Evolutionary conservation across 2,329 filamentous ascomycete genomes (phyloP).

Genomic region (Pseudodiploospora longispora): DNA sequence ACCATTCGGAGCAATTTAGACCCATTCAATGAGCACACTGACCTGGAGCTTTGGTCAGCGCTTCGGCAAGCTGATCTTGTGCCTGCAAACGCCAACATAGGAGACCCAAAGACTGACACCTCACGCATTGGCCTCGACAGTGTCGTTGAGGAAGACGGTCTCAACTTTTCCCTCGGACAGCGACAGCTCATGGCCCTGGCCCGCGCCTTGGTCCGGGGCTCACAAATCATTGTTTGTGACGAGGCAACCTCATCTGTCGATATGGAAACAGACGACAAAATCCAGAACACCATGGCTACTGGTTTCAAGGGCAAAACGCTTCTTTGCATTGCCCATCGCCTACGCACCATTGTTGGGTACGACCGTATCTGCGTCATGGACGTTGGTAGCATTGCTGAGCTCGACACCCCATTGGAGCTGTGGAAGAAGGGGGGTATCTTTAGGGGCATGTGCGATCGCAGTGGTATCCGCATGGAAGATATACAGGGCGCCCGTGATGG

Average conservation of each 20-base stretch:
- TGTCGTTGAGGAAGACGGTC: conserved; percentile 82
- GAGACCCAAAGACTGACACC: conserved; percentile 67
- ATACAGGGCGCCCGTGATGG: conserved; percentile 37
- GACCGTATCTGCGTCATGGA: conserved; percentile 98
- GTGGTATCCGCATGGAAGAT: conserved; percentile 59
- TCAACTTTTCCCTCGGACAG: conserved; percentile 94
- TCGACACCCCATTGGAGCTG: conserved; percentile 67
- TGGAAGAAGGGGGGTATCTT: conserved; percentile 71
- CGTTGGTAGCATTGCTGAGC: conserved; percentile 74
- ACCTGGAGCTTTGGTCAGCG: conserved; percentile 70
- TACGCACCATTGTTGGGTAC: conserved; percentile 89
- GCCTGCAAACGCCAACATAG: conserved; percentile 51
- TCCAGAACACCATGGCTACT: conserved; percentile 77
- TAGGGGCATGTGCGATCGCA: conserved; percentile 79
- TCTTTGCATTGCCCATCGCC: conserved; percentile 83
- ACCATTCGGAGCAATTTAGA: conserved; percentile 75
- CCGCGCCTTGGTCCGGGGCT: conserved; percentile 77
- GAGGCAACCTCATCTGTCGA: conserved; percentile 91
- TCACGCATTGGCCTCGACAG: conserved; percentile 73
- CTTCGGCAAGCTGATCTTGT: conserved; percentile 71
- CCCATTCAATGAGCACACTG: conserved; percentile 70
- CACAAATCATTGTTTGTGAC: conserved; percentile 92
- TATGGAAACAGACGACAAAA: conserved; percentile 94
- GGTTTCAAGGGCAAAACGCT: conserved; percentile 83
- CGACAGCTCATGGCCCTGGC: conserved; percentile 92